Percentiles rank a stretch among this genome's conserved stretches.
These are phyloP conservation scores for Apiospora marii DNA, from an alignment of 2,329 filamentous ascomycete genomes.

Conservation along the genomic window DNA sequence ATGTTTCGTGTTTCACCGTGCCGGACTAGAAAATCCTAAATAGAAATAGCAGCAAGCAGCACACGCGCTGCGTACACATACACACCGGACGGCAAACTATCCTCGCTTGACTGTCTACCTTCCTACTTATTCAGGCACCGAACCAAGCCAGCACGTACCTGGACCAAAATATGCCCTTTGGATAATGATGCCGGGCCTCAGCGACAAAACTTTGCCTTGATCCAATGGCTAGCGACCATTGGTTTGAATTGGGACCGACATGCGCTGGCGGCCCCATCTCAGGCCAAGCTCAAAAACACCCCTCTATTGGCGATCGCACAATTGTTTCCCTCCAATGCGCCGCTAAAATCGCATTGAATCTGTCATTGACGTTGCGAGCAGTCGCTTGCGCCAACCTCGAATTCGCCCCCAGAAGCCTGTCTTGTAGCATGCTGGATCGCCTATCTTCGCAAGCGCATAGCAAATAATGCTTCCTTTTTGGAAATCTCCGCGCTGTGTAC, in stretches of 20 bases:
- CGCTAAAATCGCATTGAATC: conserved; percentile 20
- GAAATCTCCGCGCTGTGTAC: not conserved
- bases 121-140: conserved; percentile 6
- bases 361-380: conserved; percentile 5
- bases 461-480: too few relatives aligned
- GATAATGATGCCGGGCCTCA: conserved; percentile 13
- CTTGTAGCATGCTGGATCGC: not conserved
- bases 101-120: conserved; percentile 2
- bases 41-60: conserved; percentile 18
- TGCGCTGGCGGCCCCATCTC: conserved; percentile 20
- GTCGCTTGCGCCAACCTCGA: conserved; percentile 3
- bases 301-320: conserved; percentile 21
- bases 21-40: conserved; percentile 23
- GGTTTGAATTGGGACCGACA: conserved; percentile 21
- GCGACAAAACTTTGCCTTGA: conserved; percentile 16
- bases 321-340: conserved; percentile 21
- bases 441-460: not conserved
- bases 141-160: conserved; percentile 19
- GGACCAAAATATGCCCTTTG: conserved; percentile 8
- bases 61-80: not conserved
- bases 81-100: not conserved
- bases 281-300: conserved; percentile 20
- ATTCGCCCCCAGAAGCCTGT: not conserved
- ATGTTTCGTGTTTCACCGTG: conserved; percentile 24
- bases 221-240: conserved; percentile 18